Percentiles rank a stretch among this genome's conserved stretches.
phyloP scores from a whole-genome alignment of 805 yeast genomes.

The Candida sphagnicola region DNA sequence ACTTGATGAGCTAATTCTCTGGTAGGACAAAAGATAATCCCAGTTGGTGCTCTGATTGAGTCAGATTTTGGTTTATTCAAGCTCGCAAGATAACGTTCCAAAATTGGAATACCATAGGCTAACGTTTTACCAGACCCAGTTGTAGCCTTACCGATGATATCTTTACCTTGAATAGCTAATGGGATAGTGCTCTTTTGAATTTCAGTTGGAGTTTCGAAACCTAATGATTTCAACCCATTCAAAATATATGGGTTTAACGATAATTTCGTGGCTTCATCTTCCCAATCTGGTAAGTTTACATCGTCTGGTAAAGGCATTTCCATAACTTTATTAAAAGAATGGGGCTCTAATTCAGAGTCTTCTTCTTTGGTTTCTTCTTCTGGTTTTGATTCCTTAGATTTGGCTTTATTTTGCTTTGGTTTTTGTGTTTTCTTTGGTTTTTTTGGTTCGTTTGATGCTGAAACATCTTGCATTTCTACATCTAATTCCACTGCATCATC shows the following conservation, averaged over 20 bases:
- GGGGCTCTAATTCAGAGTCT: background rate
- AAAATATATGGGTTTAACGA: constrained; percentile 53
- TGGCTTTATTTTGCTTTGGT: constrained; percentile 1
- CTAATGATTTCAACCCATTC: constrained; percentile 55
- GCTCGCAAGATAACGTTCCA: constrained; percentile 55
- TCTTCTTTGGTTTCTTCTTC: constrained; percentile 2
- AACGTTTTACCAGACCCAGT: constrained; percentile 98
- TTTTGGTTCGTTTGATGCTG: constrained; percentile 12
- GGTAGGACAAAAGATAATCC: constrained; percentile 88
- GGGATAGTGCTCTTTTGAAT: constrained; percentile 81
- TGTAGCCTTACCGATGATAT: constrained; percentile 92
- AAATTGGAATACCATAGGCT: constrained; percentile 90
- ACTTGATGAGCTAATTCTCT: constrained; percentile 96
- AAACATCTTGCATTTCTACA: constrained; percentile 13
- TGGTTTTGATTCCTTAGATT: constrained; percentile 1
- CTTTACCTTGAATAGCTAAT: constrained; percentile 63
- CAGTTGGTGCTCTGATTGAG: constrained; percentile 49
- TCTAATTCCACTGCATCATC: constrained; percentile 18
- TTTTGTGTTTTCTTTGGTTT: constrained; percentile 17
- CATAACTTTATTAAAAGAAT: constrained; percentile 6
- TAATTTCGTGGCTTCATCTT: constrained; percentile 34
- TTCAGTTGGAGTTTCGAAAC: constrained; percentile 72
- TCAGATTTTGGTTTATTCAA: constrained; percentile 14
- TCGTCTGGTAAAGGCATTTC: constrained; percentile 27
- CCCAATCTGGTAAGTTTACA: constrained; percentile 61